Evolutionary conservation across 2,329 filamentous ascomycete species (phyloP), one percentile per base, ranked within the genome.

Genomic region (Paramyrothecium sp.): DNA sequence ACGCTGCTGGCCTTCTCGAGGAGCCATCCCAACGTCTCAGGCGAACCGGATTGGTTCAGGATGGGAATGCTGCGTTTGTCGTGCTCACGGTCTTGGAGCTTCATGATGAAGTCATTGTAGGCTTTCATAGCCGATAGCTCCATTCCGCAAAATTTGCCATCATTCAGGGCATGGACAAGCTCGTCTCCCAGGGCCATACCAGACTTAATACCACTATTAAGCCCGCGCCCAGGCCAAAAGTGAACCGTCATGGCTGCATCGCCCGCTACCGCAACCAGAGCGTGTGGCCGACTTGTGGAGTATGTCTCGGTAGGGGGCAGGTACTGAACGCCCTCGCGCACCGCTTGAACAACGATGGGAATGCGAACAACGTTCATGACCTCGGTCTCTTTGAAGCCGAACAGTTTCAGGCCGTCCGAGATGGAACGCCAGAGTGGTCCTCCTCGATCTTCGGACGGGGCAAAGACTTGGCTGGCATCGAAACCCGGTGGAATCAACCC

Each of bases 231-330:
- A 0, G 72, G 70, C 72, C 70, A 73, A 52, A 73, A 74, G 56
- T 73, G 70, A 3, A 73, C 71, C 8, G 69, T 73, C 69, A 73
- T 73, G 22, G 69, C 69, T 2, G 71, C 69, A 38, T 74, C 72
- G 2, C 71, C 72, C 0, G 71, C 70, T 1, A 74, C 66, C 0
- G 71, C 69, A 0, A 72, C 71, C 2, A 73, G 65, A 1, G 63
- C 71, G 19, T 72, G 70, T 2, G 70, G 67, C 0, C 69, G 66
- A 11, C 56, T 59, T 47, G 70, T 55, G 12, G 55, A 63, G 20
- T 58, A 58, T 3, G 65, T 65, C 51, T 72, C 70, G 17, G 58
- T 59, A 1, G 63, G 60, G 0, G 66, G 67, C 7, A 73, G 59
- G 47, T 56, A 55, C 26, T 71, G 68, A 3, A 71, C 69, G 5